These are phyloP conservation scores for Saturnispora silvae DNA, from an alignment of 805 yeast genomes.

Conservation along the genomic window DNA sequence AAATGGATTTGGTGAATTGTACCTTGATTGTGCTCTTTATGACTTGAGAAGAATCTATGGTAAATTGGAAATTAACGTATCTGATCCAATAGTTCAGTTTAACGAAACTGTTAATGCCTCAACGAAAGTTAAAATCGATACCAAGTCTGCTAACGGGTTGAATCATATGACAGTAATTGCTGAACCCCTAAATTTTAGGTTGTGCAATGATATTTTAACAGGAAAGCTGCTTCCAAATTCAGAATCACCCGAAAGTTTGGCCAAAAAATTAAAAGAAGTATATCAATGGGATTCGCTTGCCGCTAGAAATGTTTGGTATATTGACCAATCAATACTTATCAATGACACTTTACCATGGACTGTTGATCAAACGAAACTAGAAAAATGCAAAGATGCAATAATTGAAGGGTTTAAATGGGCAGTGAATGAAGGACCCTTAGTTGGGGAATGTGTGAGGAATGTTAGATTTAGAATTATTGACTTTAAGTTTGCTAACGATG, in stretches of 20 bases:
- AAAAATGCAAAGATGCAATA: conserved; percentile 41
- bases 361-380: conserved; percentile 44
- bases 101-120: conserved; percentile 63
- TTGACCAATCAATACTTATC: conserved; percentile 44
- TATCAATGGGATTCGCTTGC: conserved; percentile 79
- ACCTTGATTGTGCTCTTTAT: conserved; percentile 71
- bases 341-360: conserved; percentile 74
- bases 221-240: conserved; percentile 27
- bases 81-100: conserved; percentile 75
- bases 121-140: conserved; percentile 59
- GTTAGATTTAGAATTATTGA: conserved; percentile 64
- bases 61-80: conserved; percentile 62
- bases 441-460: conserved; percentile 70
- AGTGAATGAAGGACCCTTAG: conserved; percentile 79
- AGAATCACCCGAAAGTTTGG: conserved; percentile 33
- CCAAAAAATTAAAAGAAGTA: conserved; percentile 43
- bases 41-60: conserved; percentile 60
- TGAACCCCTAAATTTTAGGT: conserved; percentile 53
- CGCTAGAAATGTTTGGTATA: conserved; percentile 72
- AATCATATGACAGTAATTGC: conserved; percentile 60
- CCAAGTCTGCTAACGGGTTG: conserved; percentile 43
- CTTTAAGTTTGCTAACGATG: conserved; percentile 38
- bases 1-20: conserved; percentile 78
- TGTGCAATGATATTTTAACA: conserved; percentile 46
- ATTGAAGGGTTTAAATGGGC: conserved; percentile 80